phyloP scores from a whole-genome alignment of 2,329 filamentous ascomycete species.

The Exophiala calicioides region DNA sequence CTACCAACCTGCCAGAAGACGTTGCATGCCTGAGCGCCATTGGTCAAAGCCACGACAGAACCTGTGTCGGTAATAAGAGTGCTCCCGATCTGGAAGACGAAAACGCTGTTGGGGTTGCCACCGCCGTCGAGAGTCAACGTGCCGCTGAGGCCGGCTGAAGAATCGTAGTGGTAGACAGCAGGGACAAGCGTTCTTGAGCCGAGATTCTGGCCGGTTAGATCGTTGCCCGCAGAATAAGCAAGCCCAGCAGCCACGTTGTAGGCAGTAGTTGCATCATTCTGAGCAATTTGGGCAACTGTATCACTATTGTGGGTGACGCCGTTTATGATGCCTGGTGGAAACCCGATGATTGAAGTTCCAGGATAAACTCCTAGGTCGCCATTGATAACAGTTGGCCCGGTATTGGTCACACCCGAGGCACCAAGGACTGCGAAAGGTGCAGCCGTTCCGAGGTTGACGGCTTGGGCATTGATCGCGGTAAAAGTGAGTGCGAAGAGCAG shows the following conservation, averaged over 20 bases:
- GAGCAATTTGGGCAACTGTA: constrained; percentile 1
- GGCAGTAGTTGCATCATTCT: constrained; percentile 1
- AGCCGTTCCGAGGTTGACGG: constrained; percentile 2
- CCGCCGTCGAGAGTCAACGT: constrained; percentile 3
- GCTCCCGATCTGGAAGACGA: constrained; percentile 6
- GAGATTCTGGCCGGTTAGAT: constrained; percentile 6
- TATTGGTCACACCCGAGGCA: constrained; percentile 1
- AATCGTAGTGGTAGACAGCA: constrained; percentile 7
- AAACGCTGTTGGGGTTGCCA: constrained; percentile 3
- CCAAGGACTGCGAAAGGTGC: constrained; percentile 1
- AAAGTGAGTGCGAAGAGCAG: constrained; percentile 2
- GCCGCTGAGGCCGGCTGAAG: constrained; percentile 4
- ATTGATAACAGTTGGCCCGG: not conserved
- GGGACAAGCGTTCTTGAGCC: constrained; percentile 2
- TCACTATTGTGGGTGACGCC: not conserved
- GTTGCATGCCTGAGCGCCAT: constrained; percentile 8
- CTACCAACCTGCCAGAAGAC: constrained; percentile 7
- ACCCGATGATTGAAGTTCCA: constrained; percentile 1
- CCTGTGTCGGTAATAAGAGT: constrained; percentile 3
- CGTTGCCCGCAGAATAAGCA: constrained; percentile 1
- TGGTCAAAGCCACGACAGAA: constrained; percentile 4
- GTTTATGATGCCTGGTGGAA: constrained; percentile 1
- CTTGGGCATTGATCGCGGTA: constrained; percentile 2
- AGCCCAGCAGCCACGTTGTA: constrained; percentile 4
- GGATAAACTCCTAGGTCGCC: constrained; percentile 3